Evolutionary conservation across 1,284 basidiomycete genomes (phyloP).

Genomic region (Gymnopus androsaceus): DNA sequence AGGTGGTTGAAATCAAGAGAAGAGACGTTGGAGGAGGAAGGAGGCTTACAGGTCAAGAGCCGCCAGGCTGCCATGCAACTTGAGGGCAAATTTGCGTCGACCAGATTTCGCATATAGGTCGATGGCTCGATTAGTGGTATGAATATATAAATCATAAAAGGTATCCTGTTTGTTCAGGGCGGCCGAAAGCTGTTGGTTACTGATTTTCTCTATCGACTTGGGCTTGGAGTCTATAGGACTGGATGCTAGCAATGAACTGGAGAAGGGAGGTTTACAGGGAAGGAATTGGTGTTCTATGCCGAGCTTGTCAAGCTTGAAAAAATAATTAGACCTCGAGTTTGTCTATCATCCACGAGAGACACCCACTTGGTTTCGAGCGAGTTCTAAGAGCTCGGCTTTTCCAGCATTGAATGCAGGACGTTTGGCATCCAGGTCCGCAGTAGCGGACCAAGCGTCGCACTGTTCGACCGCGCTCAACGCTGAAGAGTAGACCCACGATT

Average conservation of each 20-base stretch:
- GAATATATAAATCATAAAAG: conserved; percentile 78
- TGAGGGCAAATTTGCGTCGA: conserved; percentile 81
- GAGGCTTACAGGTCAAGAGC: conserved; percentile 82
- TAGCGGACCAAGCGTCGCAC: conserved; percentile 75
- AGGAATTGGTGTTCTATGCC: conserved; percentile 76
- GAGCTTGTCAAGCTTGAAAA: conserved; percentile 74
- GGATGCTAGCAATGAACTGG: conserved; percentile 35
- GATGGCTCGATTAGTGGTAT: conserved; percentile 78
- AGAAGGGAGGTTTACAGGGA: conserved; percentile 74
- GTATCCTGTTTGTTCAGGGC: conserved; percentile 58
- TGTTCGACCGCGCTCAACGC: conserved; percentile 85
- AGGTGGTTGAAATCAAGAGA: not conserved
- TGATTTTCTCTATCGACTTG: conserved; percentile 46
- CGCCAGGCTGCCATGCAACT: conserved; percentile 82
- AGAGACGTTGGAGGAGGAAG: conserved; percentile 16
- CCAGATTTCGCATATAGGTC: conserved; percentile 80
- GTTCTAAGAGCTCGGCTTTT: conserved; percentile 81
- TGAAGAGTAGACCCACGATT: conserved; percentile 94
- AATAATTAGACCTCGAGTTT: conserved; percentile 10
- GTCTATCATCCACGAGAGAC: not conserved
- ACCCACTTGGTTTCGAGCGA: conserved; percentile 78
- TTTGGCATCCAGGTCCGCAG: conserved; percentile 44
- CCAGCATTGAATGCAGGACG: conserved; percentile 59
- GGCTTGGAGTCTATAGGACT: conserved; percentile 24
- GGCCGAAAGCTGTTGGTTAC: conserved; percentile 63